A percentile compares a stretch with the other conserved stretches of the same genome.
Evolutionary conservation across 2,329 filamentous ascomycete species (phyloP).

Genomic region (Didymella sp.): DNA sequence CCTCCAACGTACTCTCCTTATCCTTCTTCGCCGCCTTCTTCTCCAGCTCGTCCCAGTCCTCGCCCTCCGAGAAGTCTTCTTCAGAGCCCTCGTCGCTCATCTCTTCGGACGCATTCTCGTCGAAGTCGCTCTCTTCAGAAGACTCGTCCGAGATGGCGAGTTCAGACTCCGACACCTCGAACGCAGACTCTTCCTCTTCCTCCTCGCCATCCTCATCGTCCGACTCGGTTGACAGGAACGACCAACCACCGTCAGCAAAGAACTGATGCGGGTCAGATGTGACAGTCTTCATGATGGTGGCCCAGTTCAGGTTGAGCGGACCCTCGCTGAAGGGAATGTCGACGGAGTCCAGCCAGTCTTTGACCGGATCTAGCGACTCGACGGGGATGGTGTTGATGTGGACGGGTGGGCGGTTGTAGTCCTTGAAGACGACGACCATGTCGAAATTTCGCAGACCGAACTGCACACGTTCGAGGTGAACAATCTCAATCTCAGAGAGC

Average conservation of each 20-base stretch:
- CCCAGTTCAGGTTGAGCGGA: conserved; percentile 97
- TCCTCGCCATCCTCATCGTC: conserved; percentile 80
- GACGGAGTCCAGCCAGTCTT: conserved; percentile 95
- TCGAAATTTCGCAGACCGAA: conserved; percentile 99
- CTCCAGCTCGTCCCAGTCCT: conserved; percentile 95
- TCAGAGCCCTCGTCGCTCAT: conserved; percentile 70
- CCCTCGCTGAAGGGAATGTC: conserved; percentile 95
- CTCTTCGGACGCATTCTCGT: conserved; percentile 84
- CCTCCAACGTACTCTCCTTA: conserved; percentile 60
- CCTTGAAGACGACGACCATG: conserved; percentile 97
- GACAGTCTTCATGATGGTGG: conserved; percentile 99
- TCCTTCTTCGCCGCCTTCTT: conserved; percentile 77
- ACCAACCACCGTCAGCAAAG: conserved; percentile 95
- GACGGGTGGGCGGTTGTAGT: conserved; percentile 86
- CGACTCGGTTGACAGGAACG: conserved; percentile 84
- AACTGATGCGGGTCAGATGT: conserved; percentile 92
- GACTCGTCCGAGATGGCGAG: conserved; percentile 74
- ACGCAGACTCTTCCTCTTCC: conserved; percentile 87
- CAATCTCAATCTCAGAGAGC: conserved; percentile 93
- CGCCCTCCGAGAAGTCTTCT: conserved; percentile 66
- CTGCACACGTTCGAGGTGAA: conserved; percentile 91
- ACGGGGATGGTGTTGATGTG: conserved; percentile 99
- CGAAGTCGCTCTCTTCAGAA: conserved; percentile 90
- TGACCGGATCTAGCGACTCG: conserved; percentile 91
- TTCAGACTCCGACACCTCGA: conserved; percentile 88